Percentiles rank a stretch among this genome's conserved stretches.
phyloP scores from a whole-genome alignment of 2,329 filamentous ascomycete genomes.

The Aspergillus sp. region DNA sequence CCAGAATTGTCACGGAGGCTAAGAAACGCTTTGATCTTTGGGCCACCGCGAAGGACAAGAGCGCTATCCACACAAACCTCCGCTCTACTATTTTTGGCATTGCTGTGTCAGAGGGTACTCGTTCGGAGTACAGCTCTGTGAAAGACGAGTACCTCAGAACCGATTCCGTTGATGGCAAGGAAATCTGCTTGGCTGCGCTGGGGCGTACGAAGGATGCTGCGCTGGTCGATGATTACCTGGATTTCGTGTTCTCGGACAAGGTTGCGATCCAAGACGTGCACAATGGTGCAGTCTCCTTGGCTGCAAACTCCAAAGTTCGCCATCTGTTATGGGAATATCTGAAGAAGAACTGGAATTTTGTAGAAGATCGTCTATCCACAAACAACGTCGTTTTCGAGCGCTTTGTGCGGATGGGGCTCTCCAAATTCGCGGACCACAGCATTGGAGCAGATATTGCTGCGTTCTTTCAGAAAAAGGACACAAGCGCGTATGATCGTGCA shows the following conservation, averaged over 20 bases:
- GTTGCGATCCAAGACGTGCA: constrained; percentile 87
- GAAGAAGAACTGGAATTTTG: constrained; percentile 75
- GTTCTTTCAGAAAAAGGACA: constrained; percentile 88
- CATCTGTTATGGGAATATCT: constrained; percentile 79
- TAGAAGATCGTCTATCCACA: constrained; percentile 68
- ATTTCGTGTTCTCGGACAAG: constrained; percentile 78
- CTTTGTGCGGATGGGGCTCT: constrained; percentile 75
- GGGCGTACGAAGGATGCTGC: constrained; percentile 69
- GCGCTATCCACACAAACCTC: constrained; percentile 76
- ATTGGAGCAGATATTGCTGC: constrained; percentile 72
- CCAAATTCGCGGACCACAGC: constrained; percentile 71
- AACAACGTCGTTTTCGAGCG: constrained; percentile 90
- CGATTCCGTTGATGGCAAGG: constrained; percentile 85
- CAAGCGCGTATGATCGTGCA: constrained; percentile 79
- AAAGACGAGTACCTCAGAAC: constrained; percentile 83
- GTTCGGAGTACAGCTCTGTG: constrained; percentile 69
- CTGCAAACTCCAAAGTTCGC: constrained; percentile 72
- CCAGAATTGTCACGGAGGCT: constrained; percentile 69
- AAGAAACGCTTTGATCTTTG: constrained; percentile 79
- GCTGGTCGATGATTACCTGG: constrained; percentile 66
- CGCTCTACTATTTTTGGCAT: constrained; percentile 78
- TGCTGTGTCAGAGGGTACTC: constrained; percentile 70
- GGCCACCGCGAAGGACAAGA: constrained; percentile 62
- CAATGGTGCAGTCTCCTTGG: constrained; percentile 70
- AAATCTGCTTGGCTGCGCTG: constrained; percentile 75